phyloP scores from a whole-genome alignment of 2,329 filamentous ascomycete genomes.

The Penicillium sp. region DNA sequence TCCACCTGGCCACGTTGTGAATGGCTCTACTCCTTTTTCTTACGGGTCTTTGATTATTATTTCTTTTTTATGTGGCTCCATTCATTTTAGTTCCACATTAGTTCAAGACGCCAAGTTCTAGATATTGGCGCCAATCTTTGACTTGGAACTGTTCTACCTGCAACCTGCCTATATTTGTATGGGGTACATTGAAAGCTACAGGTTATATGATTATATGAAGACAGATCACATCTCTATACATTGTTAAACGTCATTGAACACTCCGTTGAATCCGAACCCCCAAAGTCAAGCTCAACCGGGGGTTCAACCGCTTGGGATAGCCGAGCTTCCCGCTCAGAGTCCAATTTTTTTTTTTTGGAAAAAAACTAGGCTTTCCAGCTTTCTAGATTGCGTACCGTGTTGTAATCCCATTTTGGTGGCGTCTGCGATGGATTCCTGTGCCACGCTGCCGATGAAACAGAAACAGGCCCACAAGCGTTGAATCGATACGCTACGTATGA shows the following conservation, averaged over 20 bases:
- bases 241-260: constrained; percentile 6
- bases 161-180: neutral
- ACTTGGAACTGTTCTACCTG: neutral
- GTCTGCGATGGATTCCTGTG: constrained; percentile 1
- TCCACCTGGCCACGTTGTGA: constrained; percentile 29
- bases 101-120: constrained; percentile 1
- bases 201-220: neutral
- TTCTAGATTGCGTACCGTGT: constrained; percentile 2
- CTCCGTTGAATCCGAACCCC: neutral
- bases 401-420: constrained; percentile 13
- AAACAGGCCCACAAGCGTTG: constrained; percentile 12
- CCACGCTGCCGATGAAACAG: constrained; percentile 10
- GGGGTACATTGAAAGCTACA: neutral
- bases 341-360: neutral
- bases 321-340: constrained; percentile 23
- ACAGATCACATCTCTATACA: neutral
- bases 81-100: constrained; percentile 6
- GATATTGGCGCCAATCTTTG: constrained; percentile 9
- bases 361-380: neutral
- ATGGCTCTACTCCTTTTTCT: constrained; percentile 22
- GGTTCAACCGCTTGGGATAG: constrained; percentile 19
- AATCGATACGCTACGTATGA: constrained; percentile 6
- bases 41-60: neutral
- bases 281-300: constrained; percentile 13
- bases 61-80: constrained; percentile 2